Evolutionary conservation across 1,139 yeast genomes (phyloP), one percentile per base, ranked within the genome.

Genomic region (Torulaspora globosa): DNA sequence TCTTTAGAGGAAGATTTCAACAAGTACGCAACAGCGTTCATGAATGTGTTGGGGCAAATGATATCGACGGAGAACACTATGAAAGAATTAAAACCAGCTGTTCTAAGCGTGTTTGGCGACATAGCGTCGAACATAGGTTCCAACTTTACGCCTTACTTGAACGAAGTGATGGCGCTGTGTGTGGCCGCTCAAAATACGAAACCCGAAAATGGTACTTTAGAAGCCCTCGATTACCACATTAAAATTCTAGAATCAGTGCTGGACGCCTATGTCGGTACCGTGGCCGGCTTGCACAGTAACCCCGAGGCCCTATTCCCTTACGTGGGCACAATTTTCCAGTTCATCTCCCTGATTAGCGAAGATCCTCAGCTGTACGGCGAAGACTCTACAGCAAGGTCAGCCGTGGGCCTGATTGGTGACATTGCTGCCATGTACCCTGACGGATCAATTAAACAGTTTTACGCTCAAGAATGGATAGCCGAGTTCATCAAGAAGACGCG

Each of bases 21-120:
- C 47, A 86, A 84, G 44, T 90, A 87, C 66, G 79, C 87, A 57
- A 82, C 81, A 53, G 84, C 83, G 4, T 78, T 90, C 59, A 89
- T 92, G 96, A 78, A 78, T 45, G 82, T 84, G 38, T 75, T 92
- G 62, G 90, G 96, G 46, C 74, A 77, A 43, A 79, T 82, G 57
- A 75, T 92, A 53, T 79, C 83, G 49, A 77, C 78, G 56, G 73
- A 77, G 31, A 78, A 76, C 46, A 82, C 86, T 26, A 83, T 84
- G 62, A 78, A 85, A 53, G 95, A 88, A 53, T 74, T 90, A 54
- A 83, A 87, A 66, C 96, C 97, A 11, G 78, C 88, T 15, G 87
- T 90, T 28, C 72, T 94, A 56, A 87, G 97, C n/a, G 89, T 96
- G 60, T 87, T 92, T 66, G 98, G 98, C 53, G 98, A 92, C 67